These are phyloP conservation scores for Candolleomyces eurysporus DNA, from an alignment of 768 basidiomycete species.

Conservation along the genomic window DNA sequence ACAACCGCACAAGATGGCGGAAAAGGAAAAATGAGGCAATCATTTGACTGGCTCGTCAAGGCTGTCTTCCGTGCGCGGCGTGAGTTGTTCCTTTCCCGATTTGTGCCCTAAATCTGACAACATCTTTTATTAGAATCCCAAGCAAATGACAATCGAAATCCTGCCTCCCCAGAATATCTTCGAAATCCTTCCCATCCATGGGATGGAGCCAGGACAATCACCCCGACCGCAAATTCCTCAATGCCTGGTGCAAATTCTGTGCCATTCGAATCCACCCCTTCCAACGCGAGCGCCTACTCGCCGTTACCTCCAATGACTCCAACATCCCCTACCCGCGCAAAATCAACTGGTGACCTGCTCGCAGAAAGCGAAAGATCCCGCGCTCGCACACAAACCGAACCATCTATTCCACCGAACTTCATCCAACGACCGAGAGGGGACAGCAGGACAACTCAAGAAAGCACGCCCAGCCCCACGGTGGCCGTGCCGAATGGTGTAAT, in stretches of 20 bases:
- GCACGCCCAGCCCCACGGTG: background rate
- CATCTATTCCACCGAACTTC: slow-evolving; percentile 2
- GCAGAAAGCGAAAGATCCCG: slow-evolving; percentile 38
- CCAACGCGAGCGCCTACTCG: background rate
- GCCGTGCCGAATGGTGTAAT: background rate
- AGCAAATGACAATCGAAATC: slow-evolving; percentile 55
- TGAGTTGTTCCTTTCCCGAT: slow-evolving; percentile 21
- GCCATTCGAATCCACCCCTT: slow-evolving; percentile 5
- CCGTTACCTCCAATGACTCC: slow-evolving; percentile 30
- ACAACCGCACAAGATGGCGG: slow-evolving; percentile 54
- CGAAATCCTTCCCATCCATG: slow-evolving; percentile 46
- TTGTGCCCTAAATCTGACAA: background rate
- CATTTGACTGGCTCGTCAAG: slow-evolving; percentile 73
- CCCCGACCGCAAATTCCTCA: slow-evolving; percentile 49
- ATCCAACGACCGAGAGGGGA: background rate
- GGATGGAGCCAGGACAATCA: slow-evolving; percentile 52
- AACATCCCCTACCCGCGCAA: slow-evolving; percentile 51
- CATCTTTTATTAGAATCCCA: slow-evolving; percentile 3
- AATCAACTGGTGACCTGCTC: slow-evolving; percentile 53
- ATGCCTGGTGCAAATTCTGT: slow-evolving; percentile 5
- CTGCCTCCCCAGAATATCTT: slow-evolving; percentile 66
- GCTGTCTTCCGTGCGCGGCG: slow-evolving; percentile 55
- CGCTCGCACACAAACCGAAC: slow-evolving; percentile 7
- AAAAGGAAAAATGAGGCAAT: slow-evolving; percentile 68
- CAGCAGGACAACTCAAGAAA: background rate